phyloP scores from a whole-genome alignment of 2,329 filamentous ascomycete species.

The Diaporthe sp. region DNA sequence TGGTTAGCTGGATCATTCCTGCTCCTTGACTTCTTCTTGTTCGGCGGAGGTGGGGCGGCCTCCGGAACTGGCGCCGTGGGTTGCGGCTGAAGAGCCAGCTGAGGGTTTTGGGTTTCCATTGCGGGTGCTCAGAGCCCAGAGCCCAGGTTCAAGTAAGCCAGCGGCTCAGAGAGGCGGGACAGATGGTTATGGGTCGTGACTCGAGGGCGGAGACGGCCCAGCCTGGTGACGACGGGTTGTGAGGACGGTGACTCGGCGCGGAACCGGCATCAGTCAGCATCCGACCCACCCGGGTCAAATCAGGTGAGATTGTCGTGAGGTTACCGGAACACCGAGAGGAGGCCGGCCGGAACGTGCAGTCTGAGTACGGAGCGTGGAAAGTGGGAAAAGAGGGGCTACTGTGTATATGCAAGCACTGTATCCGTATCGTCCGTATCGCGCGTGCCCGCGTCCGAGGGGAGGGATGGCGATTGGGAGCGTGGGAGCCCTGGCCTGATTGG shows the following conservation, averaged over 20 bases:
- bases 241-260: constrained; percentile 19
- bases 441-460: background rate
- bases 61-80: background rate
- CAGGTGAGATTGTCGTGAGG: constrained; percentile 25
- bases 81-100: constrained; percentile 33
- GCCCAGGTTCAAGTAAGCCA: background rate
- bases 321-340: background rate
- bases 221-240: background rate
- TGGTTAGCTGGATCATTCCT: constrained; percentile 62
- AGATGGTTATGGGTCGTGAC: constrained; percentile 8
- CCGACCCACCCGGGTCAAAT: constrained; percentile 31
- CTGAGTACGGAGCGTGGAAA: background rate
- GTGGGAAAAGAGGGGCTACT: constrained; percentile 15
- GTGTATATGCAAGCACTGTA: constrained; percentile 14
- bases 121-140: background rate
- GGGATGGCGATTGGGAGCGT: background rate
- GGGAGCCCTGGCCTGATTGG: background rate
- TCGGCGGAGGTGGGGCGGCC: constrained; percentile 39
- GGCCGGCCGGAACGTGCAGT: background rate
- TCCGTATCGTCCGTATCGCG: constrained; percentile 18
- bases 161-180: background rate
- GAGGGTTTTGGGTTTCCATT: constrained; percentile 36
- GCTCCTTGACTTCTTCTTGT: constrained; percentile 67
- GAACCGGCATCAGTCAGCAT: constrained; percentile 37
- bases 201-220: constrained; percentile 6